phyloP scores from a whole-genome alignment of 148 eudicot genomes.

The Arctostaphylos glauca region DNA sequence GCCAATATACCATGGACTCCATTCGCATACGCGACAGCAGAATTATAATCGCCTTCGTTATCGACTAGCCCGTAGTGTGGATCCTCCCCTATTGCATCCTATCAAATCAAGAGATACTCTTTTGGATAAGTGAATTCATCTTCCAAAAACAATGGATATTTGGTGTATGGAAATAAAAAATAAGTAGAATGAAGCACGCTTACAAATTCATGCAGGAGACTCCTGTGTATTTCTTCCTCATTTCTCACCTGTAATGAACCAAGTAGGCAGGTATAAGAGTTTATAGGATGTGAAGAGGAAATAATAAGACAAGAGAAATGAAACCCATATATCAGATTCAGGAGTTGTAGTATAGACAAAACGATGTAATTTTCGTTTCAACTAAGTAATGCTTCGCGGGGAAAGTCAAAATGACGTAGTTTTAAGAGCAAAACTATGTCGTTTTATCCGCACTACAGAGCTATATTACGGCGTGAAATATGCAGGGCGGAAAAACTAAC shows the following conservation, averaged over 20 bases:
- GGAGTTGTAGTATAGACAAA: no score
- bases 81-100: slow-evolving; percentile 63
- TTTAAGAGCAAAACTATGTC: no score
- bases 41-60: slow-evolving; percentile 52
- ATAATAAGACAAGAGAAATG: no score
- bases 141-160: neutral
- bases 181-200: slow-evolving; percentile 24
- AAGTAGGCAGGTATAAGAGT: neutral
- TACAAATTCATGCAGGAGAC: slow-evolving; percentile 62
- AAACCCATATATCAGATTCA: no score
- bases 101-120: neutral
- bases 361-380: no score
- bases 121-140: neutral
- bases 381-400: no score
- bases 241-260: slow-evolving; percentile 47
- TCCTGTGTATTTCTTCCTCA: slow-evolving; percentile 44
- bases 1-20: slow-evolving; percentile 42
- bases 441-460: no score
- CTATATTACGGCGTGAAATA: neutral
- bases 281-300: neutral
- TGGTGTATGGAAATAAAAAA: neutral
- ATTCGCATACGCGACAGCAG: slow-evolving; percentile 39
- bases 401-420: no score
- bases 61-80: slow-evolving; percentile 73
- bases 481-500: slow-evolving; percentile 22